A percentile compares a stretch with the other conserved stretches of the same genome.
phyloP scores from a whole-genome alignment of 169 alveolate species.

The Plasmodium chabaudi region DNA sequence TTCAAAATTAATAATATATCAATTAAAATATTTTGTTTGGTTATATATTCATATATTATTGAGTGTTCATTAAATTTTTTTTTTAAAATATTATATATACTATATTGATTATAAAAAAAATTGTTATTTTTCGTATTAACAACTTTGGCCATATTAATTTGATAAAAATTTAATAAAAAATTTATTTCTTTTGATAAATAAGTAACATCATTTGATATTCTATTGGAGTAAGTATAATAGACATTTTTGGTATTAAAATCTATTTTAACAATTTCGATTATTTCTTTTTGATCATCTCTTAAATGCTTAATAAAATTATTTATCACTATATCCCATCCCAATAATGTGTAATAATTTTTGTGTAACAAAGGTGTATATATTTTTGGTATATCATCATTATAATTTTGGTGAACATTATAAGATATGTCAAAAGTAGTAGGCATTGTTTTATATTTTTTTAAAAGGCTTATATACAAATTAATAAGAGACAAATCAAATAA shows the following conservation, averaged over 20 bases:
- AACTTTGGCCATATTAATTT: conserved; percentile 7
- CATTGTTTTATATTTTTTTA: conserved; percentile 7
- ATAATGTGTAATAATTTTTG: conserved; percentile 57
- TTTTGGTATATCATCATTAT: neutral
- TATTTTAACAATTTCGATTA: conserved; percentile 8
- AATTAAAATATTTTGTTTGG: conserved; percentile 15
- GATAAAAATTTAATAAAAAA: conserved; percentile 12
- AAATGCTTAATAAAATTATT: conserved; percentile 14
- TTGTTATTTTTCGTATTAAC: neutral
- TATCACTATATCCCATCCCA: conserved; percentile 54
- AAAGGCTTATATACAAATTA: conserved; percentile 16
- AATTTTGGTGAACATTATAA: no score
- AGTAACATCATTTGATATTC: neutral
- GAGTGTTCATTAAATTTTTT: conserved; percentile 3
- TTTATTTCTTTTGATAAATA: conserved; percentile 5
- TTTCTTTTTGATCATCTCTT: conserved; percentile 1
- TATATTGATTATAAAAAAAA: conserved; percentile 23
- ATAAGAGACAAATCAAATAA: conserved; percentile 22
- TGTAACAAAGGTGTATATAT: conserved; percentile 11
- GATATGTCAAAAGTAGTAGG: no score
- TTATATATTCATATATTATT: conserved; percentile 35
- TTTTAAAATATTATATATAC: conserved; percentile 25
- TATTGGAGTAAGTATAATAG: conserved; percentile 8
- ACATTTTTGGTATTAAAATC: conserved; percentile 26
- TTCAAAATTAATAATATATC: conserved; percentile 24